These are phyloP conservation scores for Collybia sordida DNA, from an alignment of 768 basidiomycete genomes.

Conservation along the genomic window DNA sequence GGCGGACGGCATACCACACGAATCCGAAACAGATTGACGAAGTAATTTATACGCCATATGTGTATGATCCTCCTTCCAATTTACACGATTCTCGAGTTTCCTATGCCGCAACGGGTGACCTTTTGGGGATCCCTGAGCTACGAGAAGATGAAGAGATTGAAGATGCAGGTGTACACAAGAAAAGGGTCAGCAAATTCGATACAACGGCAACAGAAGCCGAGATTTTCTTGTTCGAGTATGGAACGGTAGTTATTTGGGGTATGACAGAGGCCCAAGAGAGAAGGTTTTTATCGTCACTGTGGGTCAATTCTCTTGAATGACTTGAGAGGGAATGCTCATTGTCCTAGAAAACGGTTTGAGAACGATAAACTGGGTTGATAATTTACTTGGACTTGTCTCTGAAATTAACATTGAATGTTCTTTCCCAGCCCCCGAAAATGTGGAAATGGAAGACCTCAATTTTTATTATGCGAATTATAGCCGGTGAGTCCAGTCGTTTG, in stretches of 20 bases:
- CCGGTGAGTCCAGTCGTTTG: constrained; percentile 49
- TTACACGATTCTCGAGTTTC: constrained; percentile 26
- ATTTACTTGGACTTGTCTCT: not conserved
- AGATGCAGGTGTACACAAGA: constrained; percentile 33
- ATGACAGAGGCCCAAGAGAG: constrained; percentile 94
- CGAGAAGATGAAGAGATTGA: constrained; percentile 34
- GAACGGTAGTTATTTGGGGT: constrained; percentile 96
- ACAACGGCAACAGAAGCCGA: constrained; percentile 73
- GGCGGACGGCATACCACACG: constrained; percentile 80
- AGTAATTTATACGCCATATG: constrained; percentile 91
- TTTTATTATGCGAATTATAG: constrained; percentile 98
- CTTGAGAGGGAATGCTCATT: constrained; percentile 9
- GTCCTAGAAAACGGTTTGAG: constrained; percentile 85
- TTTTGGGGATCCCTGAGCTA: constrained; percentile 78
- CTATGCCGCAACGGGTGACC: constrained; percentile 57
- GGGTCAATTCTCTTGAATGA: constrained; percentile 28
- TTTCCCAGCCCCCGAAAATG: constrained; percentile 69
- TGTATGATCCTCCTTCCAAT: constrained; percentile 57
- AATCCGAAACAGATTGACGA: constrained; percentile 88
- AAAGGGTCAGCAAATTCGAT: constrained; percentile 67
- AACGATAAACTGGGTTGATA: constrained; percentile 76
- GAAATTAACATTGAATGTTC: not conserved
- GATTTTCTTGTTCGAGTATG: constrained; percentile 92
- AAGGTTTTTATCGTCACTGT: constrained; percentile 89
- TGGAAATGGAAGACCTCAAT: constrained; percentile 97